A percentile compares a stretch with the other conserved stretches of the same genome.
phyloP scores from a whole-genome alignment of 1,139 yeast genomes.

The Kodamaea sp. region DNA sequence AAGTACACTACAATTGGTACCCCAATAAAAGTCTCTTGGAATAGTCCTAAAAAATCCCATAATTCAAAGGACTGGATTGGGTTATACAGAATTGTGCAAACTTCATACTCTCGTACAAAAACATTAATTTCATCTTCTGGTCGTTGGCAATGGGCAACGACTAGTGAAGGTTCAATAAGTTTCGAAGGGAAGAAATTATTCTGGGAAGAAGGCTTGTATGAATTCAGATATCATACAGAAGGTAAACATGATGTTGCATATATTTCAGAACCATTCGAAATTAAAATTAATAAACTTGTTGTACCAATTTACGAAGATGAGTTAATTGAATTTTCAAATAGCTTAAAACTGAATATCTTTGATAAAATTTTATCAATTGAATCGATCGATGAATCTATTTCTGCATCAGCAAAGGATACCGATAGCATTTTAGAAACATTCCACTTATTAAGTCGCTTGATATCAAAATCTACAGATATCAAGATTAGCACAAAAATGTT shows the following conservation, averaged over 20 bases:
- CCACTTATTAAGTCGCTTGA: slow-evolving; percentile 30
- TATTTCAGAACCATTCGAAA: slow-evolving; percentile 69
- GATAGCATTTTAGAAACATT: slow-evolving; percentile 32
- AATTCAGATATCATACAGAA: slow-evolving; percentile 69
- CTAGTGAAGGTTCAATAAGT: slow-evolving; percentile 45
- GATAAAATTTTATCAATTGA: slow-evolving; percentile 29
- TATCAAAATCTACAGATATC: slow-evolving; percentile 37
- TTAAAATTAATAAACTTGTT: slow-evolving; percentile 41
- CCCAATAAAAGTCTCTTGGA: slow-evolving; percentile 57
- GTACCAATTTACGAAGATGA: slow-evolving; percentile 28
- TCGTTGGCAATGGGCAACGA: slow-evolving; percentile 59
- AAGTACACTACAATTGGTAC: slow-evolving; percentile 42
- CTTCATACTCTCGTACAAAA: slow-evolving; percentile 54
- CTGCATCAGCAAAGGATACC: slow-evolving; percentile 23
- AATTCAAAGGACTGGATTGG: slow-evolving; percentile 72
- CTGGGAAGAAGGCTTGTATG: slow-evolving; percentile 74
- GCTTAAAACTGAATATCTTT: slow-evolving; percentile 29
- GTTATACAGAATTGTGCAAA: slow-evolving; percentile 61
- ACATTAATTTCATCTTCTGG: slow-evolving; percentile 66
- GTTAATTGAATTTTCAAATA: slow-evolving; percentile 27
- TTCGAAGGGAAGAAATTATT: slow-evolving; percentile 52
- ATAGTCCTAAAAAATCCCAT: slow-evolving; percentile 46
- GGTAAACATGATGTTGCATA: slow-evolving; percentile 70
- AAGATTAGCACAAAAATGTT: slow-evolving; percentile 39
- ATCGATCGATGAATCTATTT: slow-evolving; percentile 26